Evolutionary conservation across 2,329 filamentous ascomycete genomes (phyloP).

Genomic region (Fusarium neocosmosporiellum): DNA sequence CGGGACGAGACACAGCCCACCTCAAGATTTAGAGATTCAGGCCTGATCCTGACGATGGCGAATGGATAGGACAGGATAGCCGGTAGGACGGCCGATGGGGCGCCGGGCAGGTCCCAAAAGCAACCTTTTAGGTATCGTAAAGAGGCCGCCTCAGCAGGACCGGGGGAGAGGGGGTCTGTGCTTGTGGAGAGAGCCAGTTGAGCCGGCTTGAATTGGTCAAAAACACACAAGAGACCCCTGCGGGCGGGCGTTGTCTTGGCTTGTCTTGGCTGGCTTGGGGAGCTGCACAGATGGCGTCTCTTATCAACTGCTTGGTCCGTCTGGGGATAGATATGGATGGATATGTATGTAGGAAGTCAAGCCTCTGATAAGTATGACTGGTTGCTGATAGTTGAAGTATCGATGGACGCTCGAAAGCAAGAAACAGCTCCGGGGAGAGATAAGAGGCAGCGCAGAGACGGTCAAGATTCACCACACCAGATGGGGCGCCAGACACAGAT

Average conservation of each 20-base stretch:
- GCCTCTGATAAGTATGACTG: constrained; percentile 7
- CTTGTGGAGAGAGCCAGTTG: constrained; percentile 8
- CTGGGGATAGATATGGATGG: background rate
- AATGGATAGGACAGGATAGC: background rate
- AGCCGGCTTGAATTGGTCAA: background rate
- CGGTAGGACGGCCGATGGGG: constrained; percentile 8
- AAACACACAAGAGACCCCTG: background rate
- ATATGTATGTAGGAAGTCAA: constrained; percentile 15
- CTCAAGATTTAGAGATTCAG: constrained; percentile 30
- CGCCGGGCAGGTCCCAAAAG: constrained; percentile 3
- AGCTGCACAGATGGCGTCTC: background rate
- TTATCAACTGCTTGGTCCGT: constrained; percentile 1
- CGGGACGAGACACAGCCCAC: constrained; percentile 29
- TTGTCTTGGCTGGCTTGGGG: constrained; percentile 1
- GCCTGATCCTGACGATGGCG: background rate
- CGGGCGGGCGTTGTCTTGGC: background rate
- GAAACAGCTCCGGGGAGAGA: constrained; percentile 6
- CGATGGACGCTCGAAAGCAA: background rate
- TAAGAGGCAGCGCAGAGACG: constrained; percentile 16
- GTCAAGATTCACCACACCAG: constrained; percentile 23
- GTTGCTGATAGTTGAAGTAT: background rate
- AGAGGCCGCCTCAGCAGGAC: constrained; percentile 7
- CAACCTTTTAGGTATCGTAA: constrained; percentile 9
- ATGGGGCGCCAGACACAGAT: background rate
- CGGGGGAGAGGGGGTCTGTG: constrained; percentile 16